phyloP scores from a whole-genome alignment of 495 filamentous ascomycete species.

The Pyrenula massariospora region DNA sequence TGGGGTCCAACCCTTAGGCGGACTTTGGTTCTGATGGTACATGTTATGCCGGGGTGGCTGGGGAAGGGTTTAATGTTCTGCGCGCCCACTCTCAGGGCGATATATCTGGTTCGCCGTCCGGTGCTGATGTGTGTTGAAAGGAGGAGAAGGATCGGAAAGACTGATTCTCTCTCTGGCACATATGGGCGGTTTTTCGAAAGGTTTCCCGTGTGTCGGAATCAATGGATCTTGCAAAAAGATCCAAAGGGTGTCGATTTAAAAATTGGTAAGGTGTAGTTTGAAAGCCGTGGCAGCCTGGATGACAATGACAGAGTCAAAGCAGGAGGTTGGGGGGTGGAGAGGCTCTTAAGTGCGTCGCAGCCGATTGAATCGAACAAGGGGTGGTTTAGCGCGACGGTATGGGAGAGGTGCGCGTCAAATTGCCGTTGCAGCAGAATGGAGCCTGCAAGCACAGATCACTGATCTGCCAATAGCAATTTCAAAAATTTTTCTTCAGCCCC shows the following conservation, averaged over 20 bases:
- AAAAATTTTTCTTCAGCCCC: background rate
- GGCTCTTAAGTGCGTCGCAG: background rate
- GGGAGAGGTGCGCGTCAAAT: background rate
- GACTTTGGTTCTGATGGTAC: conserved; percentile 10
- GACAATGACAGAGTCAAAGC: background rate
- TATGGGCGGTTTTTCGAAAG: background rate
- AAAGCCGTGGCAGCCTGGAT: background rate
- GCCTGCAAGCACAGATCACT: background rate
- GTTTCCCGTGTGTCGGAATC: background rate
- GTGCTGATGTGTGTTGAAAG: background rate
- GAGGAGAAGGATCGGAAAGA: background rate
- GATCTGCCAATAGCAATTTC: background rate
- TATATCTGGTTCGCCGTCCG: background rate
- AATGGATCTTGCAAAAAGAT: background rate
- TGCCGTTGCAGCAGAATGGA: background rate
- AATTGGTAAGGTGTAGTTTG: background rate
- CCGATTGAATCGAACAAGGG: background rate
- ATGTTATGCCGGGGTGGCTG: conserved; percentile 10
- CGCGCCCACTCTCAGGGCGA: background rate
- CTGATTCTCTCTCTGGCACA: background rate
- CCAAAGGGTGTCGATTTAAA: background rate
- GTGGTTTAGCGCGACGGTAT: background rate
- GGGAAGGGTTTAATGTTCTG: conserved; percentile 11
- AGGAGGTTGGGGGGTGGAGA: background rate
- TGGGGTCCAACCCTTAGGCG: background rate